Base-by-base conservation (phyloP, 805 yeast species). In the Jamesozyma jinghongensis region DNA sequence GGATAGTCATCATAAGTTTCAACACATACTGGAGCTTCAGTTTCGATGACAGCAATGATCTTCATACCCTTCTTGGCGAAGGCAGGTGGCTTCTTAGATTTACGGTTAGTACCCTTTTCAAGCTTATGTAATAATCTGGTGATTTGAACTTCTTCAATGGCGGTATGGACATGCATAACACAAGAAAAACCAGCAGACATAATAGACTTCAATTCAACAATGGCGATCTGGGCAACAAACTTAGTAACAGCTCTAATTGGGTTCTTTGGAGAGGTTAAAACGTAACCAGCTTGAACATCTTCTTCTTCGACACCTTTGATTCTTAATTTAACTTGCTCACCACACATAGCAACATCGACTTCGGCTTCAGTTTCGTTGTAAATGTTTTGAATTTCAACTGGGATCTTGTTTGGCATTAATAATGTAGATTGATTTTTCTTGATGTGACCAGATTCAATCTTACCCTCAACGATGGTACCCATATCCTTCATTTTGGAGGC, bases 11-110 rank as follows among this genome's bases (percentile, higher is more conserved):
- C 79, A 63, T 82, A 92, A 35, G 94, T 81, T 70, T 92, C 99
- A 39, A 90, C 81, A 71, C 97, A 92, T 30, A 92, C 85, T 19
- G 96, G 90, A 53, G 79, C 87, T 35, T 78, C 70, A 14, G 87
- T 71, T 68, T 88, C 96, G 57, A 92, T 71, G 34, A 82, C 76
- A 27, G 97, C 98, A 62, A 92, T 88, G 54, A 92, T 77, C 79
- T 86, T 90, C 97, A 90, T 90, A 57, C 98, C 98, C 75, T 85
- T 85, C 69, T 90, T 92, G 49, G 97, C 99, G 65, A 87, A 92
- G 38, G 97, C 95, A 46, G 98, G 98, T 27, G 98, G 85, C 65
- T 85, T 87, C 75, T 87, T 92, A 46, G 95, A 85, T 66, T 79
- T 84, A 71, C 96, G 82, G 75, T 90, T 90, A 43, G 97, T 87